Evolutionary conservation across 2,329 filamentous ascomycete genomes (phyloP).

Genomic region (Bipolaris gigantea): DNA sequence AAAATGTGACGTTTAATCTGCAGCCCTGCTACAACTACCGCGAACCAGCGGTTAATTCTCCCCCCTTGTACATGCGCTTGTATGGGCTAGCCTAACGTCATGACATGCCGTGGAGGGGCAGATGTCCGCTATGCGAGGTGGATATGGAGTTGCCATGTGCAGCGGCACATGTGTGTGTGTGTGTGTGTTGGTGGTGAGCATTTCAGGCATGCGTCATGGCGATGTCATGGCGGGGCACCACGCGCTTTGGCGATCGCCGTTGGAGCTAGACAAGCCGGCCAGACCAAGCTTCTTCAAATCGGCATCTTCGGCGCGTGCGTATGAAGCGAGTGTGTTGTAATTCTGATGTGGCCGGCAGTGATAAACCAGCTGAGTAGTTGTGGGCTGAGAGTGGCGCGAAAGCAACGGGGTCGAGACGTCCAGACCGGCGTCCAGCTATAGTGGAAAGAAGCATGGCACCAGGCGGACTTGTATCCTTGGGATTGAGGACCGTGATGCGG

Average conservation of each 20-base stretch:
- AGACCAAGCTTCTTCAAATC: background rate
- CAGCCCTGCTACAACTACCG: slow-evolving; percentile 25
- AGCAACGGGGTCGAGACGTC: background rate
- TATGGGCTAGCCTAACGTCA: slow-evolving; percentile 34
- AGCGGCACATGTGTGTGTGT: slow-evolving; percentile 23
- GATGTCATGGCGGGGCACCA: slow-evolving; percentile 31
- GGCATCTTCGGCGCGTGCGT: slow-evolving; percentile 9
- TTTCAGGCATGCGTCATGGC: slow-evolving; percentile 29
- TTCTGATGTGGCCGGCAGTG: slow-evolving; percentile 1
- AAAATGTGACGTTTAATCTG: slow-evolving; percentile 15
- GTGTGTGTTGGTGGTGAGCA: slow-evolving; percentile 18
- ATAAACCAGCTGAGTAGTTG: background rate
- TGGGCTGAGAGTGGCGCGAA: background rate
- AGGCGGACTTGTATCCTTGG: slow-evolving; percentile 10
- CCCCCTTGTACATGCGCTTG: slow-evolving; percentile 31
- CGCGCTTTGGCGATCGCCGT: slow-evolving; percentile 13
- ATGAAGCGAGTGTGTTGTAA: background rate
- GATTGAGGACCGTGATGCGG: slow-evolving; percentile 28
- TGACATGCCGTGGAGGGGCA: slow-evolving; percentile 29
- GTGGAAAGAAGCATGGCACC: background rate
- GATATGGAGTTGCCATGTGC: slow-evolving; percentile 16
- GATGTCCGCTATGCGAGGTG: slow-evolving; percentile 18
- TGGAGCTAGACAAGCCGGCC: slow-evolving; percentile 15
- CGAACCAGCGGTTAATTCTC: slow-evolving; percentile 15
- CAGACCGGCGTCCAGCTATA: background rate